These are phyloP conservation scores for Coccomyxa subellipsoidea DNA, from an alignment of 163 green algal genomes.

Conservation along the genomic window DNA sequence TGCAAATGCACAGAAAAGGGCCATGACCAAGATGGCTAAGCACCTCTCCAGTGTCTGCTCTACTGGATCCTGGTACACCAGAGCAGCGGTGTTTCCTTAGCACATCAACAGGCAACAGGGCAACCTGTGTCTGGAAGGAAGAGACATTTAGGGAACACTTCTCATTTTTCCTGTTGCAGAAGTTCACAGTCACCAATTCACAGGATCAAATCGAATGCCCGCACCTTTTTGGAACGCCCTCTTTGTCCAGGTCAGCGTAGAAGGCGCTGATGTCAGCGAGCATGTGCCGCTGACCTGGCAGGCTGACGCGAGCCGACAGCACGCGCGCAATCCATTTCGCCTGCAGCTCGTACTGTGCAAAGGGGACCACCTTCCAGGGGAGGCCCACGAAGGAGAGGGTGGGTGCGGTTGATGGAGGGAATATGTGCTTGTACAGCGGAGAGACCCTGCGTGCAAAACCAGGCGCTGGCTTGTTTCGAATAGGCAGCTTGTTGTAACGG, in stretches of 20 bases:
- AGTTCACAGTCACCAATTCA: background rate
- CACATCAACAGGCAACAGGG: too few relatives aligned
- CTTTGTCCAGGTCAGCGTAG: conserved; percentile 11
- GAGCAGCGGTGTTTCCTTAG: too few relatives aligned
- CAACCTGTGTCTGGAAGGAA: too few relatives aligned
- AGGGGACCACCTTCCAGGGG: conserved; percentile 62
- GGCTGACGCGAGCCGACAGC: conserved; percentile 21
- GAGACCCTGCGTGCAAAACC: conserved; percentile 34
- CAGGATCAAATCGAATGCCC: background rate
- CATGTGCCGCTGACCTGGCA: conserved; percentile 15
- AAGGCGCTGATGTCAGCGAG: conserved; percentile 10
- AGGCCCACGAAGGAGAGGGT: conserved; percentile 84
- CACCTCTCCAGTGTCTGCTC: too few relatives aligned
- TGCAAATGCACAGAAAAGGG: too few relatives aligned
- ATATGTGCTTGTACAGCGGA: conserved; percentile 77
- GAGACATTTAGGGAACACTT: too few relatives aligned
- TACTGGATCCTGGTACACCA: too few relatives aligned
- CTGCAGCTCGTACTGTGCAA: conserved; percentile 73
- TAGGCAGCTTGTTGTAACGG: too few relatives aligned
- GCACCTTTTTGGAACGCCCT: conserved; percentile 12
- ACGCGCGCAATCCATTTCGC: conserved; percentile 47
- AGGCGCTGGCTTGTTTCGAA: too few relatives aligned
- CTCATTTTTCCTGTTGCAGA: background rate
- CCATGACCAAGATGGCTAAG: too few relatives aligned
- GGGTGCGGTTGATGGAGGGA: conserved; percentile 54